Base-by-base conservation (phyloP, 1,284 basidiomycete species). In the Boletus semigastroideus region DNA sequence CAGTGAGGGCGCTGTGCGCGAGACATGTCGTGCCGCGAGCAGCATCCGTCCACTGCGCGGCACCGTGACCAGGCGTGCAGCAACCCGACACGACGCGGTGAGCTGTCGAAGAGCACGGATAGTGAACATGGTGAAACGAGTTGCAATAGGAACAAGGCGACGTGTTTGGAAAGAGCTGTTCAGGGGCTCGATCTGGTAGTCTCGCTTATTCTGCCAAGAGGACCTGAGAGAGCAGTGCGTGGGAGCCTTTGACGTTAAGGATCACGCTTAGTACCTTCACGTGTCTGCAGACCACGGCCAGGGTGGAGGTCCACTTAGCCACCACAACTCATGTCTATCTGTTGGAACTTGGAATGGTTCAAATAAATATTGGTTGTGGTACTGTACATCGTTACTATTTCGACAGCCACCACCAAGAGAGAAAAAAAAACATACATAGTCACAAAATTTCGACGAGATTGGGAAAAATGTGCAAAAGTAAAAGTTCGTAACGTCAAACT, bases 101-200 rank as follows among this genome's bases (percentile, higher is more conserved):
- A 78, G 58, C 53, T 76, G 77, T 58, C 76, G 73, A 42, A 80
- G 71, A 50, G 69, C 58, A 60, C 75, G 78, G 22, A 73, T 55
- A 30, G 71, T 65, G 56, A 74, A 77, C 78, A 79, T 79, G 31
- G 42, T 64, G 50, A 38, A 36, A 36, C n/a, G 14, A 36, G n/a
- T 14, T 16, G n/a, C 11, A 16, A 31, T 17, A 22, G 9, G 17
- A 25, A 44, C 9, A 22, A 17, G 19, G 54, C 54, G 57, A 50
- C 14, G 36, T 71, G 56, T 71, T 71, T 69, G 68, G 66, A 67
- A 59, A 67, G 27, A 51, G 58, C 67, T 57, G 65, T 3, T 3
- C 22, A 22, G 5, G 49, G 44, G 11, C 59, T 38, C 37, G 0
- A 56, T 67, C 62, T 48, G 61, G 62, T 59, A 63, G 17, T 48